Base-by-base conservation (phyloP, 2,329 filamentous ascomycete genomes). In the Fusarium circinatum region DNA sequence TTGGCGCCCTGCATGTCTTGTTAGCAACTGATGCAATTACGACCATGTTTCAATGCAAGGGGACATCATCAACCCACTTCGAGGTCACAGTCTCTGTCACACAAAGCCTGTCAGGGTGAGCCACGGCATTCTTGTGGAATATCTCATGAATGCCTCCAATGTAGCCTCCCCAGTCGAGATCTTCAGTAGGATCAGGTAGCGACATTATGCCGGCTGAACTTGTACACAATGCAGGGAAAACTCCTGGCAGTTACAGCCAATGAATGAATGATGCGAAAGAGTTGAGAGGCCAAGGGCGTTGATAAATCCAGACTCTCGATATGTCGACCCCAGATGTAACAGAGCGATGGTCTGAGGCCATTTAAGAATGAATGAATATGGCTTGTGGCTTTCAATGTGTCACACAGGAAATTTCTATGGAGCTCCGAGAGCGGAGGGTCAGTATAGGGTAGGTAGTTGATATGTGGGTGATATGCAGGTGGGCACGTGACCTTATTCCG, bases 111-210 rank as follows among this genome's bases (percentile, higher is more conserved):
- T 52, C 26, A 20, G 57, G 57, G 32, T 38, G 24, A 36, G 32
- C 26, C 26, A 51, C 26, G 26, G 57, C 57, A 52, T 60, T 60
- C 57, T 60, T 60, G 57, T 60, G 57, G 34, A 60, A 60, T 60
- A 60, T 60, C 57, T 60, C 57, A 30, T 60, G 57, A 30, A 60
- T 60, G 34, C 24, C 57, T 12, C 44, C 57, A 36, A 60, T 18
- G 57, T 60, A 60, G 24, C 57, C 44, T 20, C 44, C 32, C 56
- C 56, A 59, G 56, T 51, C 56, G 56, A 59, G 56, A 14, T 59
- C 44, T 26, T 28, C 32, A 48, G 56, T 60, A 20, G 57, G 57
- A 26, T 54, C 51, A 54, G 34, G 51, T 28, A 54, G 34, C 14
- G 51, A 54, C 51, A 39, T 54, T 39, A n/a, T 39, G 34, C 24